Base-by-base conservation (phyloP, 2,329 filamentous ascomycete species). In the Aspergillus fumigatus region DNA sequence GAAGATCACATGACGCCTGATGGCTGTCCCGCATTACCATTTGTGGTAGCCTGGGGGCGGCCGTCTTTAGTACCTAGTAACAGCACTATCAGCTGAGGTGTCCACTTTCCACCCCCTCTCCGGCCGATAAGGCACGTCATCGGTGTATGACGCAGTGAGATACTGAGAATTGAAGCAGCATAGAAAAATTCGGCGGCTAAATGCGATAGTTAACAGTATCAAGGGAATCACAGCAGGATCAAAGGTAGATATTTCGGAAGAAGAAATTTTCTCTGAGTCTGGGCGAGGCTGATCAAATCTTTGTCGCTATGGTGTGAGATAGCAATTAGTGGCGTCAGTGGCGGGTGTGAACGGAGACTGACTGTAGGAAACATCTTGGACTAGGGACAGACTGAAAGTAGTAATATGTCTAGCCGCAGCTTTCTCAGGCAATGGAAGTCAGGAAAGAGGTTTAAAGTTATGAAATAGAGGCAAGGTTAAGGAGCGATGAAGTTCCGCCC, bases 241-340 rank as follows among this genome's bases (percentile, higher is more conserved):
- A 38, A 38, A 17, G 32, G 2, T 38, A 38, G 14, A 38, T 38
- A 38, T 38, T 6, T 38, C 32, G 32, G 32, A 38, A 38, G 32
- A 38, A 38, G 32, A 38, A 38, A 35, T 35, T 38, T 38, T 38
- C 32, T 38, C 14, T 38, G 32, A 35, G 11, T 38, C 5, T 38
- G 32, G 14, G 14, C 14, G 7, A 38, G 32, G 32, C 14, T 38
- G 17, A 7, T 17, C 14, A 14, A 11, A n/a, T 38, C 32, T 17
- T 38, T 17, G 14, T 38, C 14, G 32, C 17, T 5, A n/a, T 17
- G 32, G 59, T 45, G 43, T 38, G 45, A 54, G 52, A 58, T 53
- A 21, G 53, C 55, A 55, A 57, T 56, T 55, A 62, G 63, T 66
- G 64, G 64, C 64, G 64, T 66, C 58, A 62, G 64, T 64, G 64